These are phyloP conservation scores for Triglochin maritima DNA, from an alignment of 106 monocot genomes.

Conservation along the genomic window DNA sequence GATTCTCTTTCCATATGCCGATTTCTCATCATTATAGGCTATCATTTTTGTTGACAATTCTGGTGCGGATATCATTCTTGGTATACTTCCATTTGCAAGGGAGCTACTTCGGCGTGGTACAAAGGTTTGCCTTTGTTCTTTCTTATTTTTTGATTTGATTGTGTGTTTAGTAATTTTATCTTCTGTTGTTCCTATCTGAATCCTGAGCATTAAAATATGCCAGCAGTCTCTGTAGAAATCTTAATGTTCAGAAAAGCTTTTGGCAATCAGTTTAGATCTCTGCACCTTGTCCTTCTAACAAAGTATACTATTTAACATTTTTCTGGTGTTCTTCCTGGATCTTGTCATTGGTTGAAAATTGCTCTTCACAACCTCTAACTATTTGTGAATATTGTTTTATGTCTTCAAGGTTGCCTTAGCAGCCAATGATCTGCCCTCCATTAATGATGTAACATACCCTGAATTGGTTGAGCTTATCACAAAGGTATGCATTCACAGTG, in stretches of 20 bases:
- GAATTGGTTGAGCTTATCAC: conserved; percentile 22
- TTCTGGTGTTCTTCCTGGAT: no score
- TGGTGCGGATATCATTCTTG: conserved; percentile 88
- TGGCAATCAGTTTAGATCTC: no score
- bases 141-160: neutral
- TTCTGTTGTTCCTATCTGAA: no score
- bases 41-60: conserved; percentile 98
- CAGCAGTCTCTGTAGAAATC: no score
- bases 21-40: conserved; percentile 27
- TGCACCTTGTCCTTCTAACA: no score
- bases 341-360: no score
- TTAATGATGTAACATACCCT: conserved; percentile 23
- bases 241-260: no score
- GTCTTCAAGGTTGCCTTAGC: conserved; percentile 20
- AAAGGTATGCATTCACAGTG: conserved; percentile 3
- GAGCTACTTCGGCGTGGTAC: conserved; percentile 79
- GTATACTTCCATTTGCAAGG: conserved; percentile 95
- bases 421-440: conserved; percentile 29
- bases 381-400: no score
- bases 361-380: no score
- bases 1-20: neutral
- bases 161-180: no score
- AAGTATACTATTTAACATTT: no score
- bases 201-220: no score
- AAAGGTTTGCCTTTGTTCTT: conserved; percentile 32